Evolutionary conservation across 2,329 filamentous ascomycete genomes (phyloP).

Genomic region (Stagonosporopsis chrysanthemi): DNA sequence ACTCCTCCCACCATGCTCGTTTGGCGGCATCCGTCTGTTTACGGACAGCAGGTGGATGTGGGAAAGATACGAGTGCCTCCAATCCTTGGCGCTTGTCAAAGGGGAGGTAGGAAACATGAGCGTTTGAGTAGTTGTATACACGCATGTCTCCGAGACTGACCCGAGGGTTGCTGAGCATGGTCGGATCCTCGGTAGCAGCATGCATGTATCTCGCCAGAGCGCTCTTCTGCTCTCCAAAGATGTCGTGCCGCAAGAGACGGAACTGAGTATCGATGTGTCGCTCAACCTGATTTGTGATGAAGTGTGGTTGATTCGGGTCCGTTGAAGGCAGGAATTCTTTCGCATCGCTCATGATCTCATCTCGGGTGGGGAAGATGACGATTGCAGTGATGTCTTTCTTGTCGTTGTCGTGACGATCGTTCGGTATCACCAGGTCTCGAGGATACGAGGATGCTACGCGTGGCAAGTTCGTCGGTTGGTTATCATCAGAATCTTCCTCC

Average conservation of each 20-base stretch:
- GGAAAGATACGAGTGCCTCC: conserved; percentile 33
- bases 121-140: conserved; percentile 24
- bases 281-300: conserved; percentile 30
- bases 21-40: conserved; percentile 13
- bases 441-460: conserved; percentile 33
- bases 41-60: conserved; percentile 25
- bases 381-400: conserved; percentile 40
- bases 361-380: conserved; percentile 40
- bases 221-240: conserved; percentile 42
- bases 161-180: neutral
- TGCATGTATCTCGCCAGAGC: neutral
- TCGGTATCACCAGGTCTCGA: conserved; percentile 32
- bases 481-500: conserved; percentile 1
- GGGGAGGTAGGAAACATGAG: conserved; percentile 27
- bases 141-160: conserved; percentile 13
- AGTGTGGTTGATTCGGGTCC: conserved; percentile 39
- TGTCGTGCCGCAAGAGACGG: conserved; percentile 44
- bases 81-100: conserved; percentile 30
- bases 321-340: conserved; percentile 47
- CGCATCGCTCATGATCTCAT: conserved; percentile 49
- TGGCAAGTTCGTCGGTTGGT: conserved; percentile 1
- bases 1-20: conserved; percentile 42
- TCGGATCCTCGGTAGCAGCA: neutral
- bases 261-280: conserved; percentile 47
- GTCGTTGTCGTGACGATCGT: conserved; percentile 42